Evolutionary conservation across 208 protist genomes (phyloP), one percentile per base, ranked within the genome.

Genomic region (Leishmania mexicana): DNA sequence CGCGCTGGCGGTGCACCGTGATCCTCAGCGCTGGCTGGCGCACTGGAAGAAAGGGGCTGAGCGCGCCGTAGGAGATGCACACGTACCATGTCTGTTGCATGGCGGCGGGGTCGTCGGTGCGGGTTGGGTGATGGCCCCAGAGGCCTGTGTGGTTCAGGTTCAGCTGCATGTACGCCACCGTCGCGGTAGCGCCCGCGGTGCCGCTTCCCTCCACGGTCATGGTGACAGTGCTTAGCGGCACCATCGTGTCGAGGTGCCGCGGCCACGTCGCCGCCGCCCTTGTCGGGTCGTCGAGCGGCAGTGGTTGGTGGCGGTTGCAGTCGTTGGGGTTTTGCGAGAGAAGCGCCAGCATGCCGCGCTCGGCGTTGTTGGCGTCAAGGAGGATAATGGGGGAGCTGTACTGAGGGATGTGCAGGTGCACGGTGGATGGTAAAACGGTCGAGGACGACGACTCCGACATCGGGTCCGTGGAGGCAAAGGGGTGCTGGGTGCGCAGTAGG

Each of bases 91-190:
- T 90, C 80, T 87, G 73, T 68, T 78, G 17, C 58, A 21, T 64
- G 53, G 81, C 81, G 11, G 76, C 54, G 70, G 42, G 5, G 73
- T 78, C 77, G 72, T 85, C 76, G 0, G 70, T 81, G 80, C 70
- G 85, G 85, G 58, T 83, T 53, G 65, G 79, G 76, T 82, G 84
- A 53, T 77, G 71, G 70, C 90, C 89, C 88, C 90, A 95, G 83
- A 93, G 87, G 4, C 92, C 92, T 38, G 92, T 95, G 84, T 93
- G 88, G 76, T 95, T 95, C 35, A 89, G 74, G 68, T 92, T 90
- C 51, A 95, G 80, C 81, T 91, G 87, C 54, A 92, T 65, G 86
- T 92, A 94, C 24, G 87, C 83, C 47, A 95, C 67, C 51, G 58
- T 77, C 40, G 68, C 31, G 45, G 65, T 77, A 73, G 19, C 76